Conservation (phyloP, 148 eudicot species). For the Mesembryanthemum crystallinum region DNA sequence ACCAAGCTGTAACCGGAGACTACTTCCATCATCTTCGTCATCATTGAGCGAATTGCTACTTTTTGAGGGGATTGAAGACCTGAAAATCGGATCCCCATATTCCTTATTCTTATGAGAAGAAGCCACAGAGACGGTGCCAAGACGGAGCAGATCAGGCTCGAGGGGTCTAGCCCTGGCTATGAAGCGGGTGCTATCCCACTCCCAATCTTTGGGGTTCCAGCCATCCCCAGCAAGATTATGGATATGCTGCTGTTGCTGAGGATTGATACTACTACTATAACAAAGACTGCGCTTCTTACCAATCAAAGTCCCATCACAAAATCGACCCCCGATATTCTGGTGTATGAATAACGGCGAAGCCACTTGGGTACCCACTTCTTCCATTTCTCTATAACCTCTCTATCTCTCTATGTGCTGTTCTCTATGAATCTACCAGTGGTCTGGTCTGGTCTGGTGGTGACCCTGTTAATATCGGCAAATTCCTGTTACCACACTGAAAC, state of each 20-base stretch:
- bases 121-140: slow-evolving; percentile 8
- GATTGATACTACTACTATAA: slow-evolving; percentile 18
- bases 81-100: slow-evolving; percentile 1
- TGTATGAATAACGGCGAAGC: slow-evolving; percentile 35
- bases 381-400: slow-evolving; percentile 14
- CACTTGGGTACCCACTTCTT: slow-evolving; percentile 34
- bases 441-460: too few relatives aligned
- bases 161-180: slow-evolving; percentile 19
- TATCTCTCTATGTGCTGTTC: neutral
- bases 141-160: slow-evolving; percentile 18
- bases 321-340: slow-evolving; percentile 24
- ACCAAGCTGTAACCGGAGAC: slow-evolving; percentile 30
- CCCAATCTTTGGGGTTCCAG: slow-evolving; percentile 32
- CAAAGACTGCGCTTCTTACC: slow-evolving; percentile 28
- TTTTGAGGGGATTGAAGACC: slow-evolving; percentile 6
- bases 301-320: slow-evolving; percentile 30
- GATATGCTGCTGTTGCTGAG: slow-evolving; percentile 11
- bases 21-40: slow-evolving; percentile 9
- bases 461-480: neutral
- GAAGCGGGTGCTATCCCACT: slow-evolving; percentile 33
- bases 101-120: slow-evolving; percentile 5
- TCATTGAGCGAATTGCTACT: neutral
- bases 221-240: slow-evolving; percentile 20
- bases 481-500: slow-evolving; percentile 2
- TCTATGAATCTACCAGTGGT: too few relatives aligned